phyloP scores from a whole-genome alignment of 257 asterid species.

The Euphrasia confusa region DNA sequence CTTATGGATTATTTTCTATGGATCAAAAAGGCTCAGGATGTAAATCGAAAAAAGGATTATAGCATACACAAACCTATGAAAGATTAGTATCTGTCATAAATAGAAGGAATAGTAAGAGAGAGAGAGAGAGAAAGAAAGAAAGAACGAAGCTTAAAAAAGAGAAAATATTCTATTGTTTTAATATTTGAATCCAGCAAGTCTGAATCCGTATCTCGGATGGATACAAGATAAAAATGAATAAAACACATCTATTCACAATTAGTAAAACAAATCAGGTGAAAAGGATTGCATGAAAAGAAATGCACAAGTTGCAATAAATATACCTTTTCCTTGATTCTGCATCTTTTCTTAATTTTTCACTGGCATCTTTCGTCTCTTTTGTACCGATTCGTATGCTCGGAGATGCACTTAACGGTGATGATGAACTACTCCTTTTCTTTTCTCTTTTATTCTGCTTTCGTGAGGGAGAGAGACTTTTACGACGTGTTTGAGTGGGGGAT shows the following conservation, averaged over 20 bases:
- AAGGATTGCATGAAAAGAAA: background rate
- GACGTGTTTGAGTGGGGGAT: slow-evolving; percentile 63
- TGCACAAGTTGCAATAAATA: slow-evolving; percentile 8
- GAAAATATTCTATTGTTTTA: no score
- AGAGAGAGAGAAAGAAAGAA: no score
- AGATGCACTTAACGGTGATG: slow-evolving; percentile 49
- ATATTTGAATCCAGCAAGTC: background rate
- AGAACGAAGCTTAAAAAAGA: no score
- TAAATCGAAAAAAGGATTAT: background rate
- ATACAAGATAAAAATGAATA: slow-evolving; percentile 5
- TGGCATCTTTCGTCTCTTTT: slow-evolving; percentile 66
- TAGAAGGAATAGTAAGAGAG: no score
- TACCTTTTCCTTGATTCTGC: slow-evolving; percentile 93
- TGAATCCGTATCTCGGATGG: background rate
- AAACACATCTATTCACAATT: background rate
- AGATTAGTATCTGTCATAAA: background rate
- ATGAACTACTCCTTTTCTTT: slow-evolving; percentile 50
- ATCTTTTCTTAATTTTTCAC: slow-evolving; percentile 58
- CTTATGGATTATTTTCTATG: slow-evolving; percentile 23
- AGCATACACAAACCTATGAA: slow-evolving; percentile 7
- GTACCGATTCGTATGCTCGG: slow-evolving; percentile 41
- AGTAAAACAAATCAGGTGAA: slow-evolving; percentile 6
- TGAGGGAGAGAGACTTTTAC: slow-evolving; percentile 71
- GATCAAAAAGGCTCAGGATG: background rate
- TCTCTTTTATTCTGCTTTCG: slow-evolving; percentile 55